Base-by-base conservation (phyloP, 2,329 filamentous ascomycete species). In the Ambrosiella beaveri region DNA sequence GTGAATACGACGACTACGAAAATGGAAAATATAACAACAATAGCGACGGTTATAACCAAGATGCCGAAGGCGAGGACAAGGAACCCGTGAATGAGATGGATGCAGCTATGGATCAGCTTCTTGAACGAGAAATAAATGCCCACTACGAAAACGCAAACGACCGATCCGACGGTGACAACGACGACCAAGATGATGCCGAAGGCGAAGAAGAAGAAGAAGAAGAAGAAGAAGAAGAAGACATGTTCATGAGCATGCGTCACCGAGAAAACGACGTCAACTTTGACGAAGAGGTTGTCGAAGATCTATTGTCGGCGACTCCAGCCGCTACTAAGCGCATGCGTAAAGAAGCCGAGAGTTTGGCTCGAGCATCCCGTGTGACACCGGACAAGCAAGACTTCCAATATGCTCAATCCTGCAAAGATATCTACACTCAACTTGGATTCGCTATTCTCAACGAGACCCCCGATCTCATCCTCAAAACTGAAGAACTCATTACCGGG, bases 321-420 rank as follows among this genome's bases (percentile, higher is more conserved):
- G 75, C 77, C 2, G 78, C 76, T 4, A 76, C 74, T 12, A 71
- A 74, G 60, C 74, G 75, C 54, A 72, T 80, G 60, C 71, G 72
- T 56, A 73, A 69, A 59, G 78, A 82, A 66, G 78, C 79, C 11
- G 75, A 80, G 60, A 73, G 73, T 57, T 74, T 80, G 58, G 77
- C 75, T 64, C 75, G 76, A 44, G 74, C 75, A 59, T 70, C 65
- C 61, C 69, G 62, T 62, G 68, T 62, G 59, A 64, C 62, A 9
- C 51, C 51, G 62, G 72, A 65, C 72, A 78, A 73, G 62, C 76
- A 76, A 53, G 76, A 81, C 7, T 81, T 82, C 56, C 79, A 81
- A 50, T 85, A 88, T 65, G 77, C 81, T 3, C 73, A 78, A 6
- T 80, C 95, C 60, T 86, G 87, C 37, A 86, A 84, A 66, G 82